Conservation (phyloP, 2,329 filamentous ascomycete species). For the Rhynchosporium graminicola region DNA sequence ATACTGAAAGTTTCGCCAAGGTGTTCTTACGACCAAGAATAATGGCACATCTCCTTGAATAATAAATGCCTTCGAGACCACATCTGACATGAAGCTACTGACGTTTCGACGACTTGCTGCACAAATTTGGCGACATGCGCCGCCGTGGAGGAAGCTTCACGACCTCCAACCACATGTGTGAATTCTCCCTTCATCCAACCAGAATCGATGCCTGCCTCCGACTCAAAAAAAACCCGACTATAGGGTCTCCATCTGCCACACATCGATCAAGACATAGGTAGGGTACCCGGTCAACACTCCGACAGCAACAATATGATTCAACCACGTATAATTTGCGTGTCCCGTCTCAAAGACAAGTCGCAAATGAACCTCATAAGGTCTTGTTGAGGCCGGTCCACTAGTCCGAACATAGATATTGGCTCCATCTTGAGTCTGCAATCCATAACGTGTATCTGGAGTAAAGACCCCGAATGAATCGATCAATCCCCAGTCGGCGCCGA, state of each 20-base stretch:
- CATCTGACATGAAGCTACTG: not conserved
- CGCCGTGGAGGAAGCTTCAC: too few relatives aligned
- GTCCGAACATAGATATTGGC: constrained; percentile 19
- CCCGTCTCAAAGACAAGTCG: constrained; percentile 18
- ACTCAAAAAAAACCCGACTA: not conserved
- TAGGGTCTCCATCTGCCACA: constrained; percentile 8
- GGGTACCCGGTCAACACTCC: constrained; percentile 6
- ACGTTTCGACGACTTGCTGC: not conserved
- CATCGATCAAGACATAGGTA: constrained; percentile 6
- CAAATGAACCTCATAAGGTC: constrained; percentile 3
- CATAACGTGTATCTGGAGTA: constrained; percentile 16
- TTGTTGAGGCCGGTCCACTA: constrained; percentile 3
- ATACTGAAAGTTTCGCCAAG: too few relatives aligned
- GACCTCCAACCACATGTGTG: too few relatives aligned
- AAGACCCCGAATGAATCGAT: constrained; percentile 9
- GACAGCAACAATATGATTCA: constrained; percentile 21
- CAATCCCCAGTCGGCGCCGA: constrained; percentile 21
- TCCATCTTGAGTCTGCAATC: constrained; percentile 16
- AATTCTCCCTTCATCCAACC: not conserved
- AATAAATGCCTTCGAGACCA: too few relatives aligned
- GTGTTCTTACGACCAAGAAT: too few relatives aligned
- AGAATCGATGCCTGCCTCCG: not conserved
- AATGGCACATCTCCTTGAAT: too few relatives aligned
- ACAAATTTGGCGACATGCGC: not conserved
- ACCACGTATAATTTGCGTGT: constrained; percentile 16